A percentile compares a stretch with the other conserved stretches of the same genome.
These are phyloP conservation scores for Hirschioporus abietinus DNA, from an alignment of 768 basidiomycete genomes.

Conservation along the genomic window DNA sequence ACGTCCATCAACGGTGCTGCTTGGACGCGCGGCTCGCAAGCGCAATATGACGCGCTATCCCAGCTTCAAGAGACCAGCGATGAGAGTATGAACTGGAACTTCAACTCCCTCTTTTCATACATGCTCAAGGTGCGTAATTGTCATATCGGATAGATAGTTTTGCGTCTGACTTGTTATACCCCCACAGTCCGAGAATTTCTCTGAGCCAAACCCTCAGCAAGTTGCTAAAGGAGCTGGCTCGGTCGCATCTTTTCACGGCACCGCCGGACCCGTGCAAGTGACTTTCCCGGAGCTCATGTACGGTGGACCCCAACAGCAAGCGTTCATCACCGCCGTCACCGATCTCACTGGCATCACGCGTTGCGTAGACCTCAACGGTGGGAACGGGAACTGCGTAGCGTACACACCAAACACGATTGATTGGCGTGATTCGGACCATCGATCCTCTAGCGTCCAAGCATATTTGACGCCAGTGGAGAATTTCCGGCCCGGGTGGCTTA, in stretches of 20 bases:
- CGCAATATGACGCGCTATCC: constrained; percentile 41
- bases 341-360: constrained; percentile 43
- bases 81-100: too few relatives aligned
- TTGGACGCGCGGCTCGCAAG: constrained; percentile 38
- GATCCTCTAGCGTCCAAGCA: constrained; percentile 49
- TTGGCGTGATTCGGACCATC: constrained; percentile 43
- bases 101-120: constrained; percentile 23
- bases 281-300: constrained; percentile 54
- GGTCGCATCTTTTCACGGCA: constrained; percentile 45
- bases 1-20: constrained; percentile 44
- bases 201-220: constrained; percentile 42
- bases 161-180: too few relatives aligned
- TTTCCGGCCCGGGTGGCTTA: constrained; percentile 42
- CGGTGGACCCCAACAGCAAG: constrained; percentile 47
- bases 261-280: constrained; percentile 49
- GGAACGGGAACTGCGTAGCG: constrained; percentile 49
- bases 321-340: constrained; percentile 43
- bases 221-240: constrained; percentile 41
- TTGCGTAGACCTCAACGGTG: constrained; percentile 48
- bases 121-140: constrained; percentile 23
- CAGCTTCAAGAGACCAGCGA: constrained; percentile 25
- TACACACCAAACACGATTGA: constrained; percentile 47
- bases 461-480: constrained; percentile 50
- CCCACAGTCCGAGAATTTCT: constrained; percentile 38
- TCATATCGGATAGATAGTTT: constrained; percentile 6